A percentile compares a stretch with the other conserved stretches of the same genome.
Conservation (phyloP, 2,329 filamentous ascomycete species). For the Cladosporium sp. region DNA sequence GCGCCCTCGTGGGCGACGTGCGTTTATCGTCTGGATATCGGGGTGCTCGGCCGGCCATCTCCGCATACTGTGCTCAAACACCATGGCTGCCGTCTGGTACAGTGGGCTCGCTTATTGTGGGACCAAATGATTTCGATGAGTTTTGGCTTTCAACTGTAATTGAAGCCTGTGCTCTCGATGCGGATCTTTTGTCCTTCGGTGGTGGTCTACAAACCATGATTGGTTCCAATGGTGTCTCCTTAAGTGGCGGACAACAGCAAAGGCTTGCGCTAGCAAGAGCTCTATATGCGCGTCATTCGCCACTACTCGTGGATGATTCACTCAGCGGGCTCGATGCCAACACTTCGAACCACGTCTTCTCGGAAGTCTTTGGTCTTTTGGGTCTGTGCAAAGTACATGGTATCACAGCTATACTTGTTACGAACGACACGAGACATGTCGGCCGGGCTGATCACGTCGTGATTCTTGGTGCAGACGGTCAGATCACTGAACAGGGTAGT, state of each 20-base stretch:
- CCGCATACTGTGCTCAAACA: constrained; percentile 35
- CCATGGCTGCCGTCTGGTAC: constrained; percentile 36
- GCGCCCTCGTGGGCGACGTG: neutral
- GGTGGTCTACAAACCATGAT: constrained; percentile 31
- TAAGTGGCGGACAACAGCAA: constrained; percentile 52
- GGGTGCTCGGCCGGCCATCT: neutral
- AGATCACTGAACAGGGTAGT: neutral
- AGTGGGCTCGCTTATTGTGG: constrained; percentile 34
- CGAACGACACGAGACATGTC: constrained; percentile 28
- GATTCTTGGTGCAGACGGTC: constrained; percentile 20
- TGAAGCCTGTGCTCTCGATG: constrained; percentile 31
- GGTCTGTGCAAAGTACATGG: constrained; percentile 41
- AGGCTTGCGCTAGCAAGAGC: constrained; percentile 47
- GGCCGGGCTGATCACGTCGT: constrained; percentile 39
- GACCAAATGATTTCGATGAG: constrained; percentile 31
- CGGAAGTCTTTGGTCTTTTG: constrained; percentile 41
- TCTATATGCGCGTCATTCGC: constrained; percentile 45
- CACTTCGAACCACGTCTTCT: constrained; percentile 48
- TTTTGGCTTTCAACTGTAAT: constrained; percentile 35
- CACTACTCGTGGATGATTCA: constrained; percentile 49
- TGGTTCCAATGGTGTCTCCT: constrained; percentile 48
- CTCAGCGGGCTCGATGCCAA: constrained; percentile 48
- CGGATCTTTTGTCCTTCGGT: constrained; percentile 38
- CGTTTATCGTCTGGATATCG: neutral
- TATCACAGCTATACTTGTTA: constrained; percentile 37